Evolutionary conservation across 2,329 filamentous ascomycete genomes (phyloP).

Genomic region (Aphanocladium album): DNA sequence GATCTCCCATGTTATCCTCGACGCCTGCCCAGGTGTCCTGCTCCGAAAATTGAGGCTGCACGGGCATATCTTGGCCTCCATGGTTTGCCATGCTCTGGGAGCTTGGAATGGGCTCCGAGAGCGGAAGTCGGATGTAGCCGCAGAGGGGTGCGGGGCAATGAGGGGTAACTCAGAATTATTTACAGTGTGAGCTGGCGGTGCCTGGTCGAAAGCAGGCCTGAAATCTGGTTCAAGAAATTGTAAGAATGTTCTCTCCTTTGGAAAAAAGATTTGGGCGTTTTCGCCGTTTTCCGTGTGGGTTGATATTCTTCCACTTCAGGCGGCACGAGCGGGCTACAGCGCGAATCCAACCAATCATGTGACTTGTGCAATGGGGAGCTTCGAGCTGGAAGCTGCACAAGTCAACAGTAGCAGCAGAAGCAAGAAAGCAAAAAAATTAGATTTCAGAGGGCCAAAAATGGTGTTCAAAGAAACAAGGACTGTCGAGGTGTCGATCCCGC

Average conservation of each 20-base stretch:
- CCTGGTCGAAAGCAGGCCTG: not conserved
- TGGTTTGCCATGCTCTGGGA: not conserved
- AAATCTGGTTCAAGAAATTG: not conserved
- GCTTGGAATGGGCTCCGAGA: not conserved
- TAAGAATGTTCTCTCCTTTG: not conserved
- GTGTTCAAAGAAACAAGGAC: constrained; percentile 17
- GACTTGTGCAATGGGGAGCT: not conserved
- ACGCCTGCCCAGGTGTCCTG: constrained; percentile 9
- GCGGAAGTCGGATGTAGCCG: not conserved
- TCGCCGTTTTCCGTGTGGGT: constrained; percentile 1
- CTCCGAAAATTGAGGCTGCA: not conserved
- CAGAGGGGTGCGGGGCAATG: not conserved
- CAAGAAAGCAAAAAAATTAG: not conserved
- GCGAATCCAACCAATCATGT: constrained; percentile 7
- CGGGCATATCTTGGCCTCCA: not conserved
- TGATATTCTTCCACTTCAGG: constrained; percentile 3
- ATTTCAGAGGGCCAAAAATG: constrained; percentile 19
- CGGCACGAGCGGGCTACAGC: not conserved
- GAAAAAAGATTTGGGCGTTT: not conserved
- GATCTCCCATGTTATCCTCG: constrained; percentile 43
- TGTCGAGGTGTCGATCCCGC: constrained; percentile 50
- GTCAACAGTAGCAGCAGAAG: not conserved
- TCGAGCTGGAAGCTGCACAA: not conserved
- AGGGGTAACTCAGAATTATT: not conserved
- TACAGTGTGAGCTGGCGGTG: not conserved